Evolutionary conservation across 306 rosid species (phyloP).

Genomic region (Begonia masoniana): DNA sequence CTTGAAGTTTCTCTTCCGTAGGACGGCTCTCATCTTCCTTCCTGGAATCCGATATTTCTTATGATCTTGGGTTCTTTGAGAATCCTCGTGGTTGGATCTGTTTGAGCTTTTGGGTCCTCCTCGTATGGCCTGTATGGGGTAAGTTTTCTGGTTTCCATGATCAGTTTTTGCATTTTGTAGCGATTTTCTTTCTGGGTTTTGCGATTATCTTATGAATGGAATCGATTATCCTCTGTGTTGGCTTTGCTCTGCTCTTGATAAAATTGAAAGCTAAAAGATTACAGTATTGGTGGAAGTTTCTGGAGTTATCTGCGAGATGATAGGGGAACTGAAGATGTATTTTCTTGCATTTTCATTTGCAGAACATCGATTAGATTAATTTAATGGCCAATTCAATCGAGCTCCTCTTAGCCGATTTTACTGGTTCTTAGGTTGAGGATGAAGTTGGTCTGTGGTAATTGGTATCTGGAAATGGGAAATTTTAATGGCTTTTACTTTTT

Average conservation of each 20-base stretch:
- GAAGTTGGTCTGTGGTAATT: background rate
- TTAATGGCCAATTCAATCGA: background rate
- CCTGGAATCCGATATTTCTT: conserved; percentile 18
- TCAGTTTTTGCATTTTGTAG: conserved; percentile 3
- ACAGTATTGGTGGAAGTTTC: too few species aligned
- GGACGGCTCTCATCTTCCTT: conserved; percentile 18
- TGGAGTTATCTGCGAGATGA: too few species aligned
- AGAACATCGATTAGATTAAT: background rate
- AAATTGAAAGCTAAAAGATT: background rate
- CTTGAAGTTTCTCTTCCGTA: conserved; percentile 8
- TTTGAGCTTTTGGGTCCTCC: conserved; percentile 16
- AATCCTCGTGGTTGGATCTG: conserved; percentile 13
- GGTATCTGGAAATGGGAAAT: background rate
- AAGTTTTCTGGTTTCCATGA: conserved; percentile 23
- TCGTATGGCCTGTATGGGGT: conserved; percentile 42
- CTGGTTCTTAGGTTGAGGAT: background rate
- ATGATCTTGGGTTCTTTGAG: conserved; percentile 7
- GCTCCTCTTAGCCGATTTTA: background rate
- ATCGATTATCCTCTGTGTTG: background rate
- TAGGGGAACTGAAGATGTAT: background rate
- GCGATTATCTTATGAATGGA: background rate
- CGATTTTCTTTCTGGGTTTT: background rate
- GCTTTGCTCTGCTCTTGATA: background rate
- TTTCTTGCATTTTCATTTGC: background rate
- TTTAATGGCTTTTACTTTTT: background rate